A percentile compares a stretch with the other conserved stretches of the same genome.
Conservation (phyloP, 2,329 filamentous ascomycete species). For the Neofusicoccum umdonicola region DNA sequence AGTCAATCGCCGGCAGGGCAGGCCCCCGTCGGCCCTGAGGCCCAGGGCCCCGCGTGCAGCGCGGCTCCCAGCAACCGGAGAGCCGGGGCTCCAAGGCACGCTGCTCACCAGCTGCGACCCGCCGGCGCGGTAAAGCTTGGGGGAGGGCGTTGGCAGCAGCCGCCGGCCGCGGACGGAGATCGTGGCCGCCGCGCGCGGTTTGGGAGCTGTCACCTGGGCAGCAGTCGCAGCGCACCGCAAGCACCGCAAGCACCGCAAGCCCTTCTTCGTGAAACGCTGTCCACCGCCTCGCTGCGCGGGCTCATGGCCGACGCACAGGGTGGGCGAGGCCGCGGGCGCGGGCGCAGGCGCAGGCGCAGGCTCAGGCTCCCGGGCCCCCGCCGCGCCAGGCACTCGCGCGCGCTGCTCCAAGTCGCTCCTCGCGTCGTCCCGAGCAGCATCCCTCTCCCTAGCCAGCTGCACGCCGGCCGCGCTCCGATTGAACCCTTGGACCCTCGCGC, state of each 20-base stretch:
- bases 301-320: too few species aligned
- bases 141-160: not conserved
- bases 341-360: too few species aligned
- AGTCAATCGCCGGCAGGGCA: not conserved
- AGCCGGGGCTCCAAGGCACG: not conserved
- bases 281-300: not conserved
- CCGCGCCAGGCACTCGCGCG: too few species aligned
- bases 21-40: not conserved
- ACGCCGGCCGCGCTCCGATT: too few species aligned
- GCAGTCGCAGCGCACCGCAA: too few species aligned
- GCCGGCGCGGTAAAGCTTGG: constrained; percentile 4
- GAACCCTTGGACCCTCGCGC: too few species aligned
- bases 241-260: too few species aligned
- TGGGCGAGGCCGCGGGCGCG: too few species aligned
- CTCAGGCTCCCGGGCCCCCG: too few species aligned
- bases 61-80: not conserved
- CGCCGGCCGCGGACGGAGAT: not conserved
- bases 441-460: not conserved
- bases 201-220: not conserved
- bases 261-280: not conserved
- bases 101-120: not conserved
- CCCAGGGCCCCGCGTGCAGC: not conserved
- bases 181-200: not conserved
- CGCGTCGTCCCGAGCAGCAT: not conserved
- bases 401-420: not conserved